A percentile compares a stretch with the other conserved stretches of the same genome.
Evolutionary conservation across 2,329 filamentous ascomycete species (phyloP).

Genomic region (Hypoxylon sp.): DNA sequence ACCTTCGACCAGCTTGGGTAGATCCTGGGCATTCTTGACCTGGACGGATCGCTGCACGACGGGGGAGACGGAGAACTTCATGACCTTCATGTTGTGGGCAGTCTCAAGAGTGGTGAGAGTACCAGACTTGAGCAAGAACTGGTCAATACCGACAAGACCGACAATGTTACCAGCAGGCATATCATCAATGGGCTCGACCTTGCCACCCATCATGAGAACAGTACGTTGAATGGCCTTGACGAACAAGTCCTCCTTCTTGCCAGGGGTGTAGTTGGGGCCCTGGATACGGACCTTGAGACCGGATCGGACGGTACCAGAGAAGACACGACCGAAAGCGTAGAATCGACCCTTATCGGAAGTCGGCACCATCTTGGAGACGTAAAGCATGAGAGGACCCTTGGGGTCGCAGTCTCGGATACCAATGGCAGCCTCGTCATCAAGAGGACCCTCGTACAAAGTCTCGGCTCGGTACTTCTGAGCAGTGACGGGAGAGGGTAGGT

Average conservation of each 20-base stretch:
- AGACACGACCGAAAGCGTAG: conserved; percentile 99
- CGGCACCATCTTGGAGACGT: conserved; percentile 99
- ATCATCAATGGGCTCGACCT: conserved; percentile 98
- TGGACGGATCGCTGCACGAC: conserved; percentile 99
- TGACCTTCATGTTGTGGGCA: conserved; percentile 99
- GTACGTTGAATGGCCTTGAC: conserved; percentile 99
- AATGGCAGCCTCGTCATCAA: conserved; percentile 91
- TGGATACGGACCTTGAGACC: conserved; percentile 99
- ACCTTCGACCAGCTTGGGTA: conserved; percentile 99
- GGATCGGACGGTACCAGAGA: conserved; percentile 96
- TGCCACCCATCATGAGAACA: conserved; percentile 99
- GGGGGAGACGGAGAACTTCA: conserved; percentile 99
- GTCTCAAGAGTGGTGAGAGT: conserved; percentile 97
- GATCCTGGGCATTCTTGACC: conserved; percentile 99
- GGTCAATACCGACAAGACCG: conserved; percentile 98
- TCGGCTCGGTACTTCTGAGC: conserved; percentile 98
- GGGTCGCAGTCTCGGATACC: conserved; percentile 99
- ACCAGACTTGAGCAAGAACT: conserved; percentile 99
- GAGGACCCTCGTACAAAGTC: conserved; percentile 98
- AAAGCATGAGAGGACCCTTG: conserved; percentile 99
- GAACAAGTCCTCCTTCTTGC: conserved; percentile 99
- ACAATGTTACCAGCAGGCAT: conserved; percentile 99
- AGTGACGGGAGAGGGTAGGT: conserved; percentile 94
- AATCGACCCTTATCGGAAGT: conserved; percentile 99
- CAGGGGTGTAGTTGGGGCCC: conserved; percentile 97